A percentile compares a stretch with the other conserved stretches of the same genome.
These are phyloP conservation scores for Aphanomyces euteiches DNA, from an alignment of 352 stramenopile species.

Conservation along the genomic window DNA sequence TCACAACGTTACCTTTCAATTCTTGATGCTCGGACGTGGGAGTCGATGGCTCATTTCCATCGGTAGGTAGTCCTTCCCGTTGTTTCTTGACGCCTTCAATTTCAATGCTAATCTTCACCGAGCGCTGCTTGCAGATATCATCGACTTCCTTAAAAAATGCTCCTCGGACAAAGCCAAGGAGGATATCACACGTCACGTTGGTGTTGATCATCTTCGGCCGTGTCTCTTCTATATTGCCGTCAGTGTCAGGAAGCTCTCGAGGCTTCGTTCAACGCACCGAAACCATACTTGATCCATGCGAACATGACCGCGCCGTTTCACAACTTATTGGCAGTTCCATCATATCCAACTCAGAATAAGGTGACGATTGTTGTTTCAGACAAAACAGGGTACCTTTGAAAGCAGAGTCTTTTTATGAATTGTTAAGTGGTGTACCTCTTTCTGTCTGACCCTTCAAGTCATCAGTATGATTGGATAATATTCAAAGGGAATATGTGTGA, in stretches of 20 bases:
- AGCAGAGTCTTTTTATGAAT: too few species aligned
- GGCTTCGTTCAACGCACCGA: constrained; percentile 42
- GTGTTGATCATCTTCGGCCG: constrained; percentile 72
- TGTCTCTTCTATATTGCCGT: constrained; percentile 39
- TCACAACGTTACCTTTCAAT: constrained; percentile 9
- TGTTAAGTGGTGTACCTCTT: too few species aligned
- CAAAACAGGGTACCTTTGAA: too few species aligned
- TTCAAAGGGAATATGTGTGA: background rate
- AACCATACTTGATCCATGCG: constrained; percentile 81
- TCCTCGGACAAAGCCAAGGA: constrained; percentile 67
- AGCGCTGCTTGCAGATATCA: constrained; percentile 70
- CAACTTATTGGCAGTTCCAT: too few species aligned
- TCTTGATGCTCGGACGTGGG: constrained; percentile 4
- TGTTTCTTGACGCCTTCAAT: constrained; percentile 53
- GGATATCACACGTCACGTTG: constrained; percentile 63
- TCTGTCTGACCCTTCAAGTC: too few species aligned
- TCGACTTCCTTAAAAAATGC: constrained; percentile 63
- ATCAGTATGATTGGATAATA: too few species aligned
- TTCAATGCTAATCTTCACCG: constrained; percentile 70
- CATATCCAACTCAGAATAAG: too few species aligned
- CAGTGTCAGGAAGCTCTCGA: background rate
- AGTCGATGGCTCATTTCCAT: background rate
- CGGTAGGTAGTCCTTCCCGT: background rate
- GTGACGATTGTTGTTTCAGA: too few species aligned
- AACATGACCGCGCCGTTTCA: constrained; percentile 39